Evolutionary conservation across 2,329 filamentous ascomycete genomes (phyloP).

Genomic region (Blastomyces gilchristii): DNA sequence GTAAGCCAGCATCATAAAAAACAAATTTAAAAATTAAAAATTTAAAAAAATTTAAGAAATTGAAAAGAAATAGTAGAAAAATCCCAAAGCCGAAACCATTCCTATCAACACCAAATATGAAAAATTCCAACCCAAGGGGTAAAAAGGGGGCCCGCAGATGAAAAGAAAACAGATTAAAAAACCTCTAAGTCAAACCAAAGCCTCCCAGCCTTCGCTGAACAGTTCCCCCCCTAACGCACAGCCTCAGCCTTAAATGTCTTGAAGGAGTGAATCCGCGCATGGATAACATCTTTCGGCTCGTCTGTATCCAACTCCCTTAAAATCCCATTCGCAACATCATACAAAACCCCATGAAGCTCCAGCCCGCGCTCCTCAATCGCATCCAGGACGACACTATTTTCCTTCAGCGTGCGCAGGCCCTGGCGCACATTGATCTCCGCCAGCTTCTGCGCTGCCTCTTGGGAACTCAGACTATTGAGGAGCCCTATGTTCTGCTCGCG

Average conservation of each 20-base stretch:
- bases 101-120: neutral
- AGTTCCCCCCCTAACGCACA: neutral
- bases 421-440: constrained; percentile 67
- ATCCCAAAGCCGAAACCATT: neutral
- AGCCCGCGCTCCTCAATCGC: constrained; percentile 61
- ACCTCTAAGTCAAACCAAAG: neutral
- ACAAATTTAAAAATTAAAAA: too few relatives aligned
- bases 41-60: neutral
- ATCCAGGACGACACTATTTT: constrained; percentile 58
- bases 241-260: constrained; percentile 18
- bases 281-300: constrained; percentile 32
- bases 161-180: neutral
- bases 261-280: constrained; percentile 33
- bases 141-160: neutral
- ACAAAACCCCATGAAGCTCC: constrained; percentile 67
- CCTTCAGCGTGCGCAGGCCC: constrained; percentile 56
- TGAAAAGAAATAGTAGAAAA: neutral
- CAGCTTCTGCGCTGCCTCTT: constrained; percentile 49
- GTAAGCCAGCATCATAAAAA: too few relatives aligned
- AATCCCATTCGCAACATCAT: constrained; percentile 52
- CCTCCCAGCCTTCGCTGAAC: neutral
- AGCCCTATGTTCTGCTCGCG: constrained; percentile 44
- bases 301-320: constrained; percentile 44
- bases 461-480: constrained; percentile 38
- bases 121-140: neutral